Base-by-base conservation (phyloP, 192 early-diverging fungal genomes). In the Coemansia sp. region DNA sequence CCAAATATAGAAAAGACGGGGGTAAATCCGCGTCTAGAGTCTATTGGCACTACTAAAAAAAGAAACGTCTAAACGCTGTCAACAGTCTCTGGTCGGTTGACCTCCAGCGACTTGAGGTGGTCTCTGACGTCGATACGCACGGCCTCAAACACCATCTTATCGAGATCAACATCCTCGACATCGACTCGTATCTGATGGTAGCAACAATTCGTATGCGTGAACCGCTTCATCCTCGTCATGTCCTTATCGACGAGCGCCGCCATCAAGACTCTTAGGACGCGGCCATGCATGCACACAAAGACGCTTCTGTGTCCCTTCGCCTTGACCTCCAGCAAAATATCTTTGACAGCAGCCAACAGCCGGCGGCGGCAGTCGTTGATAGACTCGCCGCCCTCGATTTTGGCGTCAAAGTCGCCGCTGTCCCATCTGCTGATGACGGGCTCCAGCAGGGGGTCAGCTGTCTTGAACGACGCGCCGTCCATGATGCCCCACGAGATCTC, bases 401-500 rank as follows among this genome's bases (percentile, higher is more conserved):
- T 77, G 21, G 80, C 80, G 45, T 74, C 75, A 60, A 68, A 72
- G 42, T 83, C 69, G 17, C 80, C 80, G 3, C 31, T 33, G 11
- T 41, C 62, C 80, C 80, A 83, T 19, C 34, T 35, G 4, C 48
- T 36, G 6, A 68, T 37, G 0, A 83, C 72, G 2, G 64, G 50
- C 46, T 57, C 45, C 41, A 77, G 14, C 10, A 40, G 35, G 0
- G 68, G 51, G 27, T 60, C 40, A 37, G 61, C 63, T 5, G 63
- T 73, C 14, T 27, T 50, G 11, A 74, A 56, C 9, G 64, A 70
- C 11, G 27, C 61, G 27, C 80, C 80, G 41, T 83, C 80, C 3
- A 70, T 40, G 2, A 68, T 59, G 24, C 80, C 80, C 80, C 80
- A 83, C n/a, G 72, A 77, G 9, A 83, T 66, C 66, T 83, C 80